These are phyloP conservation scores for Pholiota conissans DNA, from an alignment of 768 basidiomycete species.

Conservation along the genomic window DNA sequence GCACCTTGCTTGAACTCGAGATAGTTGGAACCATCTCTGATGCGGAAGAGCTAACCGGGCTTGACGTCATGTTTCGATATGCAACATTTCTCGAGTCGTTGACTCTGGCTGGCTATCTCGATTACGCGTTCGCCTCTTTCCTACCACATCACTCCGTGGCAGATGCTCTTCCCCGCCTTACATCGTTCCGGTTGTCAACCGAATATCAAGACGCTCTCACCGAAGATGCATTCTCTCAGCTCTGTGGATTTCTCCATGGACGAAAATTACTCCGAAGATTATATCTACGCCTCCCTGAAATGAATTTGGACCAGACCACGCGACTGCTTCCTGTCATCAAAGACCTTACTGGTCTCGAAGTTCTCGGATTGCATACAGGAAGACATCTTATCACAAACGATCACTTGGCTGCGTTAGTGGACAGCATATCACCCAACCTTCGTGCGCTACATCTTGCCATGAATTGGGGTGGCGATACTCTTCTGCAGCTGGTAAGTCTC, in stretches of 20 bases:
- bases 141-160: constrained; percentile 25
- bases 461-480: constrained; percentile 29
- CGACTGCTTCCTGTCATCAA: constrained; percentile 25
- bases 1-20: constrained; percentile 31
- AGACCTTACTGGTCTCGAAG: constrained; percentile 29
- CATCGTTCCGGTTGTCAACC: constrained; percentile 36
- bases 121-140: constrained; percentile 26
- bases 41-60: constrained; percentile 12
- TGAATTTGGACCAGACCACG: constrained; percentile 19
- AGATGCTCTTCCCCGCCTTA: constrained; percentile 28
- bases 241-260: constrained; percentile 32
- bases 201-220: constrained; percentile 11
- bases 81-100: constrained; percentile 33
- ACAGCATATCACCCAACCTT: constrained; percentile 27
- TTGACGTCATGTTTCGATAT: constrained; percentile 29
- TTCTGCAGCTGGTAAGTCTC: constrained; percentile 27
- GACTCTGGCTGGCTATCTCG: constrained; percentile 35
- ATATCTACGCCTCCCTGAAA: constrained; percentile 33
- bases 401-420: constrained; percentile 23
- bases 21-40: constrained; percentile 27
- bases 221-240: constrained; percentile 13
- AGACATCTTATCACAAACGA: constrained; percentile 18
- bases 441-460: constrained; percentile 37
- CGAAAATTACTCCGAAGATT: constrained; percentile 29
- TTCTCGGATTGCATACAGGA: constrained; percentile 40